Evolutionary conservation across 2,329 filamentous ascomycete genomes (phyloP), one percentile per base, ranked within the genome.

Genomic region (Ilyonectria mors-panacis): DNA sequence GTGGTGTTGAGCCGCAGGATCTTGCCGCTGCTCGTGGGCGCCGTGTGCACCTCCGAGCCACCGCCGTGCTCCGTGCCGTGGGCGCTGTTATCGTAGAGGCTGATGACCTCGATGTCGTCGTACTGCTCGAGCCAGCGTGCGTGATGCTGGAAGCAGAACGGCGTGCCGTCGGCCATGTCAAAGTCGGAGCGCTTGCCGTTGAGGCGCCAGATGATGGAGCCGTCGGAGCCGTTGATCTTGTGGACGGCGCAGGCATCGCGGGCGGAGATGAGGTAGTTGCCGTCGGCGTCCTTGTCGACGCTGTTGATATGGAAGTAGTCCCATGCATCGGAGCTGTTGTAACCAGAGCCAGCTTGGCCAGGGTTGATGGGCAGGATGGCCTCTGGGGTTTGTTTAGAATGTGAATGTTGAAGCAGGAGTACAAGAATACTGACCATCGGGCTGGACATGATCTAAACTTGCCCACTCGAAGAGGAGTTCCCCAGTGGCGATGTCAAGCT

Each of bases 241-340:
- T 81, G 79, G 6, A 89, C 75, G 26, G 84, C 80, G 69, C 82
- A 83, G 35, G 82, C 79, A 69, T 88, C 82, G 3, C 87, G 84
- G 1, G 83, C 81, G 0, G 86, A 89, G n/a, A 90, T 79, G 15
- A 89, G 76, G 58, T 87, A 89, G 70, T 89, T 85, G 23, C 74
- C 73, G 0, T 81, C 71, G 1, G 77, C 72, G 62, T 85, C 84
- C 72, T 88, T 87, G 71, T 88, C 85, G 37, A 89, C 81, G 37
- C 85, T 86, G 78, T 89, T 89, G 77, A 89, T 85, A 74, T 89
- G 87, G 75, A 88, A 89, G 68, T 85, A 88, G 71, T 89, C 87
- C 81, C 86, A 89, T 1, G 82, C 75, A n/a, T 69, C 70, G 19
- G 71, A 73, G 21, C 63, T 68, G 54, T 79, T 79, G 57, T 74